Conservation (phyloP, 345 rosid genomes). For the Salix purpurea region DNA sequence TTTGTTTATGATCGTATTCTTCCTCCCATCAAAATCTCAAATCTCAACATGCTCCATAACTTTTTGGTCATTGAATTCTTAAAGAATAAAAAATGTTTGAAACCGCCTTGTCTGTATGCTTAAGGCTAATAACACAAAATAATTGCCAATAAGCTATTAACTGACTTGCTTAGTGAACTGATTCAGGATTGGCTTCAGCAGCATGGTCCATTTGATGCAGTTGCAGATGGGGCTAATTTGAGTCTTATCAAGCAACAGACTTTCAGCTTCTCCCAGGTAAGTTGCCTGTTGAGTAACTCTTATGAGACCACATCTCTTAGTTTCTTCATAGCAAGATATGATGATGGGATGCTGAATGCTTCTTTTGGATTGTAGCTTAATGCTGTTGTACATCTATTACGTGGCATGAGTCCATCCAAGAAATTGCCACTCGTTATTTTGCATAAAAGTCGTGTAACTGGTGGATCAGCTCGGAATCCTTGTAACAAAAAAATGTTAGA, state of each 20-base stretch:
- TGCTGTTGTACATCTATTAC: constrained; percentile 45
- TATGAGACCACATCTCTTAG: constrained; percentile 2
- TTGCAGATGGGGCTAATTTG: constrained; percentile 84
- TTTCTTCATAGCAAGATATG: constrained; percentile 1
- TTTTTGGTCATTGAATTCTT: not conserved
- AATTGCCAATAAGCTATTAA: constrained; percentile 8
- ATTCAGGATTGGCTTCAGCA: constrained; percentile 71
- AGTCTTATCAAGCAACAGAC: constrained; percentile 48
- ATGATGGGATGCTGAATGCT: constrained; percentile 3
- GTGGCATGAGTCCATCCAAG: constrained; percentile 60
- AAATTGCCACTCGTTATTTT: constrained; percentile 73
- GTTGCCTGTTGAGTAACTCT: not conserved
- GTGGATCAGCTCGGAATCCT: constrained; percentile 64
- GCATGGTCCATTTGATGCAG: constrained; percentile 95
- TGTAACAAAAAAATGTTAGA: constrained; percentile 60
- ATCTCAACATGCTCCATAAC: not conserved
- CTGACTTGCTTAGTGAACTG: constrained; percentile 23
- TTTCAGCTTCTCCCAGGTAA: constrained; percentile 71
- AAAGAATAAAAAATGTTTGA: not conserved
- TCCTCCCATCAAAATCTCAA: constrained; percentile 2
- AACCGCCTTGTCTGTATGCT: constrained; percentile 10
- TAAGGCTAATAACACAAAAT: constrained; percentile 8
- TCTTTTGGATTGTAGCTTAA: constrained; percentile 52
- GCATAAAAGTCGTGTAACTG: constrained; percentile 65
- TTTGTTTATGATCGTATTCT: not conserved